Evolutionary conservation across 1,284 basidiomycete species (phyloP), one percentile per base, ranked within the genome.

Genomic region (Puccinia polysora): DNA sequence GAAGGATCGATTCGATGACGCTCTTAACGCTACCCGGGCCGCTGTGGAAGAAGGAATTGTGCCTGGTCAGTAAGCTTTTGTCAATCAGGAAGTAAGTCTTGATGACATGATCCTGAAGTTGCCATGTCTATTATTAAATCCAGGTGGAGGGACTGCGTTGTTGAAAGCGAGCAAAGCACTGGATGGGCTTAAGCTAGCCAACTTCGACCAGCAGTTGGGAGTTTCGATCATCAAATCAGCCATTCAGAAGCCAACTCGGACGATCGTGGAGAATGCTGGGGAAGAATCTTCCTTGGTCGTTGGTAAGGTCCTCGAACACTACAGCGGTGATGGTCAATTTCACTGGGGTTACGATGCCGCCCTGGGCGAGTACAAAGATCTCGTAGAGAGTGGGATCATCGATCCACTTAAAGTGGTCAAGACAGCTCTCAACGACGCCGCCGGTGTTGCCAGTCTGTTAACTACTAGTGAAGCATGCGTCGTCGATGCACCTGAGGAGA

Each of bases 1-100:
- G 90, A 97, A 97, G 87, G 95, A 97, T 81, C 86, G 94, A 65
- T 97, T 96, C 81, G 95, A 98, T 78, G 95, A 98, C 80, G 95
- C 95, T 5, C 85, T 97, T 73, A 96, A 96, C 81, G 93, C 93
- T 20, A 97, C 95, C 4, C 89, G 95, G 72, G 95, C 95, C 50
- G 95, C 95, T 62, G 95, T 98, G 63, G 95, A 97, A 83, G 92
- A 97, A 81, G 95, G 95, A 80, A 96, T 97, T 78, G 88, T 97
- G 50, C 92, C 93, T 73, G 95, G 95, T 74, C 93, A 94, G 81
- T 93, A 4, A 32, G 28, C 20, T 10, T 52, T 52, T 18, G 40
- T 15, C 91, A 40, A 92, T 92, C 25, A 77, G 79, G 52, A 77
- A 82, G 75, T 81, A 80, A 78, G 0, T 34, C 55, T 30, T 4